phyloP scores from a whole-genome alignment of 257 asterid species.

The Nicotiana otophora region DNA sequence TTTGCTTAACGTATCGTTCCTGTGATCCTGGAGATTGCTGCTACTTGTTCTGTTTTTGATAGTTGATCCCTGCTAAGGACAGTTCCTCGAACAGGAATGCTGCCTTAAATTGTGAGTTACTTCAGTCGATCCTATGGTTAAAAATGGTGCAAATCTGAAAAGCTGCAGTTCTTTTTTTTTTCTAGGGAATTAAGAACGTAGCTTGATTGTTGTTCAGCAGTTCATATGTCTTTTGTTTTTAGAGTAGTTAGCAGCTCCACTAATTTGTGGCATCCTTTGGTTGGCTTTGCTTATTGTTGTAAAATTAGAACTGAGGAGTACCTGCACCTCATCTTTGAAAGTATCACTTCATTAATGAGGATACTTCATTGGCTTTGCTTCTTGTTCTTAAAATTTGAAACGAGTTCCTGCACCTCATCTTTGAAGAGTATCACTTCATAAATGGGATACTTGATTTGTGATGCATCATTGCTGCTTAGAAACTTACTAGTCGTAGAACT shows the following conservation, averaged over 20 bases:
- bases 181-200: neutral
- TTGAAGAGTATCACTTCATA: neutral
- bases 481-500: neutral
- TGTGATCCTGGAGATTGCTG: slow-evolving; percentile 11
- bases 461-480: neutral
- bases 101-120: neutral
- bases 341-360: neutral
- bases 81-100: neutral
- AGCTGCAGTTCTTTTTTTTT: neutral
- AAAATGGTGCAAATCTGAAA: neutral
- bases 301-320: neutral
- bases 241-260: neutral
- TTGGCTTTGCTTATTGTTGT: neutral
- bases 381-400: neutral
- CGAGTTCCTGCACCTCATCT: neutral
- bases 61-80: slow-evolving; percentile 1
- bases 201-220: neutral
- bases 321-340: neutral
- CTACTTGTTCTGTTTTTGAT: slow-evolving; percentile 14
- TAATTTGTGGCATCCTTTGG: slow-evolving; percentile 1
- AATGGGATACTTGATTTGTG: neutral
- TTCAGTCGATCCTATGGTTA: slow-evolving; percentile 1
- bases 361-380: neutral
- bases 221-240: neutral
- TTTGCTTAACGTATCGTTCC: neutral